phyloP scores from a whole-genome alignment of 352 stramenopile species.

The Pythium phragmiticola region DNA sequence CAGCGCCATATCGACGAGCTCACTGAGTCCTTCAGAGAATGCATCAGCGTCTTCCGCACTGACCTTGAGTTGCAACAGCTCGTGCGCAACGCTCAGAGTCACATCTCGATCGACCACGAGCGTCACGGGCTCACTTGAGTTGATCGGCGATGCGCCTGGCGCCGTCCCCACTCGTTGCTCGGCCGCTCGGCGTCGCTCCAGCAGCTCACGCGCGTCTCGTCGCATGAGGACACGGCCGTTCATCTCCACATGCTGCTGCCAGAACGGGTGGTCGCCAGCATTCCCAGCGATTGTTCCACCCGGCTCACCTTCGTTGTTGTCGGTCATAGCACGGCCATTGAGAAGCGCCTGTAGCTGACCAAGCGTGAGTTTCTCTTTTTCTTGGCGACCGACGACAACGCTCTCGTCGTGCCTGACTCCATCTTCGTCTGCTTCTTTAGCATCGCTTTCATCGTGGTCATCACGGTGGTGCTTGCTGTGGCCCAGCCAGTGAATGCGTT shows the following conservation, averaged over 20 bases:
- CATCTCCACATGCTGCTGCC: slow-evolving; percentile 41
- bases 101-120: slow-evolving; percentile 13
- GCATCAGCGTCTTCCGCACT: background rate
- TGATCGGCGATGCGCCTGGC: background rate
- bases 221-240: slow-evolving; percentile 37
- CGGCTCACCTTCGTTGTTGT: background rate
- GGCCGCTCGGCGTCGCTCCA: slow-evolving; percentile 39
- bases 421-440: slow-evolving; percentile 23
- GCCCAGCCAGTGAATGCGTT: slow-evolving; percentile 73
- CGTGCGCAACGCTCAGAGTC: slow-evolving; percentile 7
- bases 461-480: slow-evolving; percentile 12
- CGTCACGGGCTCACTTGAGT: slow-evolving; percentile 11
- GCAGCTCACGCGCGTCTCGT: slow-evolving; percentile 31
- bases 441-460: slow-evolving; percentile 3
- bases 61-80: slow-evolving; percentile 20
- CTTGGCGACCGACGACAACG: slow-evolving; percentile 43
- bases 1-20: slow-evolving; percentile 10
- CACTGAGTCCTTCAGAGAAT: background rate
- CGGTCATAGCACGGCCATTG: slow-evolving; percentile 19
- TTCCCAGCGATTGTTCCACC: background rate
- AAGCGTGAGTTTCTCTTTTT: slow-evolving; percentile 60
- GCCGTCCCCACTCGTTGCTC: slow-evolving; percentile 16
- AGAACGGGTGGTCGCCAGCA: slow-evolving; percentile 33
- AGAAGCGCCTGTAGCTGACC: slow-evolving; percentile 47
- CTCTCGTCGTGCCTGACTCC: slow-evolving; percentile 31